Base-by-base conservation (phyloP, 805 yeast genomes). In the Kodamaea kakaduensis region DNA sequence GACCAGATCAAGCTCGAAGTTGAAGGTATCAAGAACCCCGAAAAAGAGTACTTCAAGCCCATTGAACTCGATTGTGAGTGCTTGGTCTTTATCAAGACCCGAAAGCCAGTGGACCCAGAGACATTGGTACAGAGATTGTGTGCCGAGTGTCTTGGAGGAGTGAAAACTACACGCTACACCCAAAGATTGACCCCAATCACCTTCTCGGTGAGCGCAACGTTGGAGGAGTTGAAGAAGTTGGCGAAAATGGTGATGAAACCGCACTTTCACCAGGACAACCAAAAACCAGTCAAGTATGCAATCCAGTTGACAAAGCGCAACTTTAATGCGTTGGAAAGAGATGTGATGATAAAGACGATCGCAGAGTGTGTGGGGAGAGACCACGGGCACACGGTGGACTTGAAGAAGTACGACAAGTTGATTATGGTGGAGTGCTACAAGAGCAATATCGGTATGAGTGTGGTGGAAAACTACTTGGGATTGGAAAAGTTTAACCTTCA, bases 361-460 rank as follows among this genome's bases (percentile, higher is more conserved):
- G 96, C 95, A 3, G 76, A 72, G 19, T 60, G 72, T 28, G 88
- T 86, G 0, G 90, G 90, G 1, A 66, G 72, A 30, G 80, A 76
- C 4, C 73, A 75, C 43, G 81, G 80, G 2, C 96, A 87, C 55
- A 65, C 60, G 22, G 95, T 93, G 10, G 94, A 88, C 54, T 70
- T 93, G 56, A 84, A 85, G 50, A 61, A 77, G 9, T 86, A 76
- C 50, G 95, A 89, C 42, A 79, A 81, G 51, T 64, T 93, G 47
- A 75, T 93, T 31, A 53, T 90, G 34, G 83, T 93, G 3, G 96
- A 87, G 56, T 84, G 96, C 53, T 90, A 81, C 62, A 90, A 89
- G 63, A 83, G 77, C 43, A 84, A 84, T 42, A 73, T 93, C 21
- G 98, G 98, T 5, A 78, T 86, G 75, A 71, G 93, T 45, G 90